phyloP scores from a whole-genome alignment of 2,329 filamentous ascomycete species.

The Verticillium isaacii region DNA sequence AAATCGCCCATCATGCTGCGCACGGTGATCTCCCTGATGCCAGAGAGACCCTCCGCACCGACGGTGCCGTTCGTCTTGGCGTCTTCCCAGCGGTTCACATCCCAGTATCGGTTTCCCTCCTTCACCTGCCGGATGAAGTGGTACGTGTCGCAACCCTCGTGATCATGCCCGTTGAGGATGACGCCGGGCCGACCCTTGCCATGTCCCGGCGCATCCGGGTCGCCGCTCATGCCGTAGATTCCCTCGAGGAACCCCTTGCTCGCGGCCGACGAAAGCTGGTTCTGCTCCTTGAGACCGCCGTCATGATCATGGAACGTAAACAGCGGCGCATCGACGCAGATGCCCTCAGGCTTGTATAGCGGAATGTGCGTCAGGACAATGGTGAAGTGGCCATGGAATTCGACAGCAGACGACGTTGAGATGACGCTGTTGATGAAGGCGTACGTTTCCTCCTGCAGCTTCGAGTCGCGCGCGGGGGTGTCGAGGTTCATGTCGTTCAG shows the following conservation, averaged over 20 bases:
- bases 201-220: conserved; percentile 48
- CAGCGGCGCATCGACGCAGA: conserved; percentile 80
- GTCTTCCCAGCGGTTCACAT: conserved; percentile 42
- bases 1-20: conserved; percentile 98
- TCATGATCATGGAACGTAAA: conserved; percentile 70
- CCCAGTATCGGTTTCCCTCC: conserved; percentile 37
- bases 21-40: conserved; percentile 84
- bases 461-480: conserved; percentile 63
- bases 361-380: conserved; percentile 90
- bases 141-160: conserved; percentile 86
- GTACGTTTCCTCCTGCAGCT: conserved; percentile 74
- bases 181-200: conserved; percentile 70
- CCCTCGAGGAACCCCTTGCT: conserved; percentile 77
- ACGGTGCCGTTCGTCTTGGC: conserved; percentile 32
- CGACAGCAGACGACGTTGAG: conserved; percentile 54
- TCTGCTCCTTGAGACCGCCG: conserved; percentile 83
- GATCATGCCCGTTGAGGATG: conserved; percentile 90
- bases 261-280: conserved; percentile 72
- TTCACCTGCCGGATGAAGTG: conserved; percentile 70
- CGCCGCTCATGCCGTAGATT: conserved; percentile 71
- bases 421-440: conserved; percentile 69
- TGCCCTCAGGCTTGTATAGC: conserved; percentile 73
- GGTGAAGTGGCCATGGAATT: conserved; percentile 64
- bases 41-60: conserved; percentile 43
- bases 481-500: conserved; percentile 95